Evolutionary conservation across 305 asterid species (phyloP).

Genomic region (Fraxinus xanthoxyloides): DNA sequence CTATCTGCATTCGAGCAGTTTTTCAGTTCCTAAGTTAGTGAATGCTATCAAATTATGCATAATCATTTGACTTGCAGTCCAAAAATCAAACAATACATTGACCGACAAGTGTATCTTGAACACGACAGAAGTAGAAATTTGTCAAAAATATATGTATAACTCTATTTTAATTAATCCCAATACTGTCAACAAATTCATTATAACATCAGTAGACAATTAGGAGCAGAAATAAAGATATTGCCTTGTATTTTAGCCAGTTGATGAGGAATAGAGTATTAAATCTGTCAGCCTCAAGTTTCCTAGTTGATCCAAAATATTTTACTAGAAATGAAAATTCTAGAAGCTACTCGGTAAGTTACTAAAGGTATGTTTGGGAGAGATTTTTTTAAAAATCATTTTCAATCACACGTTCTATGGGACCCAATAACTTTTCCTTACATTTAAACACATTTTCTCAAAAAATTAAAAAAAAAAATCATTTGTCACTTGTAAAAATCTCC

Average conservation of each 20-base stretch:
- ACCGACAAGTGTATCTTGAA: not conserved
- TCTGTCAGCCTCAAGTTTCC: not conserved
- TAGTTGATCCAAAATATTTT: not conserved
- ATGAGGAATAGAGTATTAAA: not conserved
- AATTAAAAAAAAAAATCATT: too few species aligned
- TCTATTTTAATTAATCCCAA: not conserved
- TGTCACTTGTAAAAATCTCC: not conserved
- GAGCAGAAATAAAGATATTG: not conserved
- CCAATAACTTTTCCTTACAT: not conserved
- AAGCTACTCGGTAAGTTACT: not conserved
- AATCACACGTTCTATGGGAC: not conserved
- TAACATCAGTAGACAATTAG: not conserved
- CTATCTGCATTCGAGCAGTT: constrained; percentile 47
- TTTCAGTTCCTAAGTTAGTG: not conserved
- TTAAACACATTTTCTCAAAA: not conserved
- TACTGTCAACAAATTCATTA: not conserved
- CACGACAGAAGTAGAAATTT: not conserved
- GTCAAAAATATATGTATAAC: not conserved
- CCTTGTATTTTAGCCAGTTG: not conserved
- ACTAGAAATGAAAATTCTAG: not conserved
- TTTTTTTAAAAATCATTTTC: not conserved
- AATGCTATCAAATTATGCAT: not conserved
- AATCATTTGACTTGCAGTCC: not conserved
- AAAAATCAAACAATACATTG: not conserved
- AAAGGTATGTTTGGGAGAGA: not conserved